Percentiles rank a stretch among this genome's conserved stretches.
phyloP scores from a whole-genome alignment of 192 early-diverging fungal species.

The Piromyces finnis region DNA sequence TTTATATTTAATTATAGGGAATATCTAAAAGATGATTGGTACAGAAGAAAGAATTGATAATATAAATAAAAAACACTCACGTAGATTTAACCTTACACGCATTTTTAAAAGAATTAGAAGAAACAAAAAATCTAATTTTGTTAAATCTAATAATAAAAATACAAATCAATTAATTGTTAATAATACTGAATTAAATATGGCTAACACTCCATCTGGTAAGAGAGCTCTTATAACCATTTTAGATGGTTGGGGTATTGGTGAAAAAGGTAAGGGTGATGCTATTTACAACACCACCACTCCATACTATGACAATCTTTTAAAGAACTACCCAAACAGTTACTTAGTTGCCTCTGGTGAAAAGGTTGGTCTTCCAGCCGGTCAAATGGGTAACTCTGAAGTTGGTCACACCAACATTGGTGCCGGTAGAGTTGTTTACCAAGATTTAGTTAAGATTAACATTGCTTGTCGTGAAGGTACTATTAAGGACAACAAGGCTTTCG shows the following conservation, averaged over 20 bases:
- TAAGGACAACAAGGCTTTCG: slow-evolving; percentile 31
- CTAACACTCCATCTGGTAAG: not conserved
- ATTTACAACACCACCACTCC: slow-evolving; percentile 85
- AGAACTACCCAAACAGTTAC: slow-evolving; percentile 51
- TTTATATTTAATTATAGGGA: not conserved
- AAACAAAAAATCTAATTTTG: not conserved
- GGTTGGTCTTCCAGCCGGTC: slow-evolving; percentile 93
- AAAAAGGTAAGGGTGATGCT: slow-evolving; percentile 57
- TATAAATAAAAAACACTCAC: not conserved
- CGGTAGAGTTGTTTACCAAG: slow-evolving; percentile 95
- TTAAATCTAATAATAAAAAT: not conserved
- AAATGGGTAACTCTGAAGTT: slow-evolving; percentile 99
- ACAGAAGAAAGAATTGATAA: not conserved
- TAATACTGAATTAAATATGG: not conserved
- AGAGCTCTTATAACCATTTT: not conserved
- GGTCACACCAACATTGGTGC: slow-evolving; percentile 99
- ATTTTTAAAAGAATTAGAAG: not conserved
- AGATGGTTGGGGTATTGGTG: not conserved
- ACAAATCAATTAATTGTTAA: not conserved
- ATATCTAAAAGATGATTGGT: not conserved
- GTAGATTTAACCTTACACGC: not conserved
- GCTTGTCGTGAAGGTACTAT: slow-evolving; percentile 2
- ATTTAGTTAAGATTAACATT: slow-evolving; percentile 3
- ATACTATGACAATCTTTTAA: slow-evolving; percentile 67
- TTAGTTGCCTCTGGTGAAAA: slow-evolving; percentile 85